These are phyloP conservation scores for Penicillium verhagenii DNA, from an alignment of 495 filamentous ascomycete genomes.

Conservation along the genomic window DNA sequence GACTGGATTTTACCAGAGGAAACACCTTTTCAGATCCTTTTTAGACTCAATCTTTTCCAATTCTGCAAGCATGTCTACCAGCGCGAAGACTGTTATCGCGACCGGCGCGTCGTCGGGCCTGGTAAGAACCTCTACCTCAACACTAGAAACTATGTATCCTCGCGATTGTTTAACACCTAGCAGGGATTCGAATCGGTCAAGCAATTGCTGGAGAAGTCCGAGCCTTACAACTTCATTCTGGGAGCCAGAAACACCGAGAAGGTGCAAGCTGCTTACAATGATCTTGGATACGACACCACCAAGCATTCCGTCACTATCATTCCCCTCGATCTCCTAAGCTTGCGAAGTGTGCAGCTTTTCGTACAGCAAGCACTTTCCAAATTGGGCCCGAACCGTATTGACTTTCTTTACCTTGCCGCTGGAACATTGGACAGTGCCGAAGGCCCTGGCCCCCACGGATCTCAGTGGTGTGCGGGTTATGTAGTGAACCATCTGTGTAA, in stretches of 20 bases:
- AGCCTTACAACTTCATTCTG: conserved; percentile 29
- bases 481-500: conserved; percentile 32
- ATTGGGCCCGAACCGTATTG: conserved; percentile 15
- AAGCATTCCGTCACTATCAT: conserved; percentile 22
- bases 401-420: conserved; percentile 24
- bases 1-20: neutral
- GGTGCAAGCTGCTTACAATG: conserved; percentile 21
- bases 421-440: conserved; percentile 19
- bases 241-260: conserved; percentile 25
- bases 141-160: neutral
- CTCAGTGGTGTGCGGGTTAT: conserved; percentile 25
- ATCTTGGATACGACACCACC: conserved; percentile 19
- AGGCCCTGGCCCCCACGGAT: conserved; percentile 26
- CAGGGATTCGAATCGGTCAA: conserved; percentile 34
- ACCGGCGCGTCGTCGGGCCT: conserved; percentile 32
- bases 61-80: conserved; percentile 9
- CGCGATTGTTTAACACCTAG: conserved; percentile 7
- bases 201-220: conserved; percentile 23
- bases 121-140: conserved; percentile 10
- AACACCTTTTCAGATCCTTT: too few species aligned
- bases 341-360: conserved; percentile 28
- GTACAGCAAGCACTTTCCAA: conserved; percentile 19
- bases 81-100: conserved; percentile 23
- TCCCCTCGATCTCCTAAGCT: conserved; percentile 22
- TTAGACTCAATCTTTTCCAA: neutral